Evolutionary conservation across 2,329 filamentous ascomycete species (phyloP).

Genomic region (Acrocalymma vagum): DNA sequence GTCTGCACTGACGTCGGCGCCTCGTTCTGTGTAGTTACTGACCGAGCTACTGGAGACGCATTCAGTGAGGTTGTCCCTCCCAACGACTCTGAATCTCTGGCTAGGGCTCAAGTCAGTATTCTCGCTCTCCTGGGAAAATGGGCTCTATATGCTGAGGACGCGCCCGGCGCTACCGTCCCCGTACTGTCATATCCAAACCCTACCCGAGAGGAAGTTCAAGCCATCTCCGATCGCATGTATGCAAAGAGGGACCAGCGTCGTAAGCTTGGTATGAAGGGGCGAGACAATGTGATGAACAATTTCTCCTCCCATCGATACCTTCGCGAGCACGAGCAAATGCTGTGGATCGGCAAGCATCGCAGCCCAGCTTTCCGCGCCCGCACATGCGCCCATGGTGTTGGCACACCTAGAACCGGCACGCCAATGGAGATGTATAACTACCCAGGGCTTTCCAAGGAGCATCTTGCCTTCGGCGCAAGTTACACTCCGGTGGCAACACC

Average conservation of each 20-base stretch:
- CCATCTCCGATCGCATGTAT: slow-evolving; percentile 65
- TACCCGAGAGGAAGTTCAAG: slow-evolving; percentile 57
- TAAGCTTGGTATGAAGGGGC: slow-evolving; percentile 64
- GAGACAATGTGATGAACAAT: slow-evolving; percentile 64
- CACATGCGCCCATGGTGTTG: too few species aligned
- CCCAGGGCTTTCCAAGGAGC: too few species aligned
- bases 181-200: slow-evolving; percentile 58
- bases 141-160: slow-evolving; percentile 64
- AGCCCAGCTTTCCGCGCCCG: too few species aligned
- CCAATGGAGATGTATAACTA: too few species aligned
- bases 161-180: slow-evolving; percentile 43
- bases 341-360: slow-evolving; percentile 39
- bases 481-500: not conserved
- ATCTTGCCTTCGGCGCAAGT: too few species aligned
- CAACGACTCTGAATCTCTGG: slow-evolving; percentile 67
- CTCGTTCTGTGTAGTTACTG: slow-evolving; percentile 61
- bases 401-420: too few species aligned
- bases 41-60: slow-evolving; percentile 52
- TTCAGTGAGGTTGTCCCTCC: slow-evolving; percentile 70
- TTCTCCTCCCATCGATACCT: slow-evolving; percentile 67
- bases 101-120: slow-evolving; percentile 67
- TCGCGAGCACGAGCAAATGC: slow-evolving; percentile 65
- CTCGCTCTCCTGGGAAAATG: slow-evolving; percentile 68
- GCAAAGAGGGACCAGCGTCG: slow-evolving; percentile 63
- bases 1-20: slow-evolving; percentile 65